Conservation (phyloP, 176 grass and related monocot species). For the Metroxylon sagu region DNA sequence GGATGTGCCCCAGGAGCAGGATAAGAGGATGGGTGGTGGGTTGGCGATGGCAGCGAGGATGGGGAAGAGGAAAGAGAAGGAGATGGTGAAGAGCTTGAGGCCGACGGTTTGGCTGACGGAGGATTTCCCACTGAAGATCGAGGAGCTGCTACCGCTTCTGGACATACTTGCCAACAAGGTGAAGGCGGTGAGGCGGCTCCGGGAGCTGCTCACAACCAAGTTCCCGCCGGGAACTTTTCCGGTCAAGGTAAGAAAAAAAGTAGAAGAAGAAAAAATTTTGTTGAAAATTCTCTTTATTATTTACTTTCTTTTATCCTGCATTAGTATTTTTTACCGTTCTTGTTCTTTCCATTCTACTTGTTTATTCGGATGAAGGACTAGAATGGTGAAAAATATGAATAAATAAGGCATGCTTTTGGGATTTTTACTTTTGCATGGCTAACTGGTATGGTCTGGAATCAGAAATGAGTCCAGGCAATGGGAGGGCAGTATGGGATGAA, state of each 20-base stretch:
- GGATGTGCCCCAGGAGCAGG: constrained; percentile 40
- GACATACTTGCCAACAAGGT: constrained; percentile 85
- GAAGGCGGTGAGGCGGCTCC: constrained; percentile 72
- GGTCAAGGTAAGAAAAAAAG: constrained; percentile 62
- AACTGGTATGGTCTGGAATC: no score
- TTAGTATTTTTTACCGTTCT: no score
- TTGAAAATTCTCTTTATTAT: no score
- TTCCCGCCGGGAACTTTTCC: constrained; percentile 89
- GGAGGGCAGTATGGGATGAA: no score
- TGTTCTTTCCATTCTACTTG: no score
- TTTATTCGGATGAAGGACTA: no score
- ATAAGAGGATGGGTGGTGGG: constrained; percentile 19
- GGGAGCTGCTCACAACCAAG: constrained; percentile 92
- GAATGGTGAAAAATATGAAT: no score
- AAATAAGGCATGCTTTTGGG: no score
- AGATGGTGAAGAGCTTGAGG: constrained; percentile 89
- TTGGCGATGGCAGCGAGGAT: constrained; percentile 22
- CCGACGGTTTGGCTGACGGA: constrained; percentile 90
- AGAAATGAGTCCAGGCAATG: no score
- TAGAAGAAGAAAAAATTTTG: no score
- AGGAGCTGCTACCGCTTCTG: constrained; percentile 85
- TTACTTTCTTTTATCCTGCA: no score
- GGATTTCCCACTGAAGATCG: constrained; percentile 79
- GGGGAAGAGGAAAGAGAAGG: constrained; percentile 88
- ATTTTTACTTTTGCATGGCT: no score